Conservation (phyloP, 2,329 filamentous ascomycete genomes). For the Fusarium piperis region DNA sequence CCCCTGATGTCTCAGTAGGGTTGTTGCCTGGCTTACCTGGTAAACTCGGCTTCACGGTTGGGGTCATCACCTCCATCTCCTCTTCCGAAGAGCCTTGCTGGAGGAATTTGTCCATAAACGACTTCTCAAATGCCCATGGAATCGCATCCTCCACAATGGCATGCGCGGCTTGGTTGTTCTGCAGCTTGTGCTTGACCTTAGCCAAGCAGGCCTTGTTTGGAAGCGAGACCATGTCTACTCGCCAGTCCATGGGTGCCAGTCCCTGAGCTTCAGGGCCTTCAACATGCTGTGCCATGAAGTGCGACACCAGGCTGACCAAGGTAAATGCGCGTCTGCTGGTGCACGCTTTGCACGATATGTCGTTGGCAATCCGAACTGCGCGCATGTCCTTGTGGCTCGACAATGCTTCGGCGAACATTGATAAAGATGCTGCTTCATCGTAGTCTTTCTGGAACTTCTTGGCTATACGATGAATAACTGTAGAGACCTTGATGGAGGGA, state of each 20-base stretch:
- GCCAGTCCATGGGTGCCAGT: constrained; percentile 53
- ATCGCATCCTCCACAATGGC: constrained; percentile 52
- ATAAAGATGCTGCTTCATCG: constrained; percentile 64
- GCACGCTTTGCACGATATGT: constrained; percentile 66
- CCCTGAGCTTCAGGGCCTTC: constrained; percentile 38
- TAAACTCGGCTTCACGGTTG: not conserved
- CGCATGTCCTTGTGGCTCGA: constrained; percentile 67
- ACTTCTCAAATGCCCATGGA: constrained; percentile 45
- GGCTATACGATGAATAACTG: constrained; percentile 71
- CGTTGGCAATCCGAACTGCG: constrained; percentile 63
- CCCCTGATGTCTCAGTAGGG: not conserved
- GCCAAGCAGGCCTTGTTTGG: constrained; percentile 48
- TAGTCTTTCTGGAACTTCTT: constrained; percentile 67
- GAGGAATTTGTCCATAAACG: constrained; percentile 9
- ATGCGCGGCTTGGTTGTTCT: constrained; percentile 46
- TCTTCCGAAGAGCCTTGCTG: not conserved
- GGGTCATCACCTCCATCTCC: not conserved
- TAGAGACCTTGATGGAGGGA: constrained; percentile 68
- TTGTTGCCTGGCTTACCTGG: not conserved
- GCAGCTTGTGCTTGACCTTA: constrained; percentile 42
- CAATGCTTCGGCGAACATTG: constrained; percentile 67
- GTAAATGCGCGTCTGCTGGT: constrained; percentile 56
- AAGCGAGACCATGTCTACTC: constrained; percentile 57
- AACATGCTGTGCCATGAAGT: constrained; percentile 61
- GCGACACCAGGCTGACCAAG: constrained; percentile 68